Percentiles rank a stretch among this genome's conserved stretches.
These are phyloP conservation scores for Fusarium mexicanum DNA, from an alignment of 2,329 filamentous ascomycete genomes.

Conservation along the genomic window DNA sequence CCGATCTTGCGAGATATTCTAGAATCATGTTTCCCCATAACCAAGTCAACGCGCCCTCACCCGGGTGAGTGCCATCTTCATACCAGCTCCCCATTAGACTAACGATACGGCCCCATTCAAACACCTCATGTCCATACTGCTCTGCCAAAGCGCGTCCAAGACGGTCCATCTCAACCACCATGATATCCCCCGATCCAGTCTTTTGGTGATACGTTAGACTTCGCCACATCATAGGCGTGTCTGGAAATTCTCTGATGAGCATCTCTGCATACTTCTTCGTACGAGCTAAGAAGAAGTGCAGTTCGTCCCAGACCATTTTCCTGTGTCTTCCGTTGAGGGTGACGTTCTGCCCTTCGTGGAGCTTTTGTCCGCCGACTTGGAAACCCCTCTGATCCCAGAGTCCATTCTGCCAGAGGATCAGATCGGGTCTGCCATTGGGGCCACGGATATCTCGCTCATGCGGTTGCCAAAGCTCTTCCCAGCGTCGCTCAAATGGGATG, in stretches of 20 bases:
- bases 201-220: not conserved
- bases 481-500: constrained; percentile 1
- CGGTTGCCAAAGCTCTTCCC: not conserved
- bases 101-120: constrained; percentile 1
- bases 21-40: constrained; percentile 5
- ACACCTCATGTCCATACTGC: not conserved
- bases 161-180: constrained; percentile 3
- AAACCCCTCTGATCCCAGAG: constrained; percentile 4
- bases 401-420: not conserved
- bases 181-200: not conserved
- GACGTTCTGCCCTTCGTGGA: not conserved
- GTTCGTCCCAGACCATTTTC: constrained; percentile 1
- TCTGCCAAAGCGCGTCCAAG: not conserved
- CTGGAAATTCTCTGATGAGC: not conserved
- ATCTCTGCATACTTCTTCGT: not conserved
- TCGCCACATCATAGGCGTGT: constrained; percentile 1
- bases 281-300: not conserved
- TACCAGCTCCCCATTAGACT: not conserved
- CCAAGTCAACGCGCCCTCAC: not conserved
- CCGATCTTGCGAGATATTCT: constrained; percentile 6
- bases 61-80: not conserved
- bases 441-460: not conserved
- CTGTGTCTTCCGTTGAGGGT: not conserved
- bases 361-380: not conserved
- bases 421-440: not conserved